These are phyloP conservation scores for Colletotrichum spaethianum DNA, from an alignment of 2,329 filamentous ascomycete genomes.

Conservation along the genomic window DNA sequence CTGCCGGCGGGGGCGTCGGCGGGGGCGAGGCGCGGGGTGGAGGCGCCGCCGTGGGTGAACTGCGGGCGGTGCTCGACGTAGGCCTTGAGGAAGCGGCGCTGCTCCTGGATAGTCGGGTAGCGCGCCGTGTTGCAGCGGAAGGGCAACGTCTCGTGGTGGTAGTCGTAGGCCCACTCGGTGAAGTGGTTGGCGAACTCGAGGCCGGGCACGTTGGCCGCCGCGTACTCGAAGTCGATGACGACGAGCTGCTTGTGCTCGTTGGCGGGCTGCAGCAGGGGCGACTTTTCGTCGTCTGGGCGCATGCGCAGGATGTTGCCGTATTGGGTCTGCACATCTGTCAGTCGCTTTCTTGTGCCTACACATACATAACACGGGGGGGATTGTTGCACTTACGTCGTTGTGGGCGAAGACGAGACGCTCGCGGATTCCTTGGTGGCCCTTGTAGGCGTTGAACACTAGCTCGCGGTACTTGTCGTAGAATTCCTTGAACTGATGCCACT, in stretches of 20 bases:
- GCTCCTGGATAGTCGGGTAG: slow-evolving; percentile 87
- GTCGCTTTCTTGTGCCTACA: neutral
- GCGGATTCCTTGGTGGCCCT: slow-evolving; percentile 75
- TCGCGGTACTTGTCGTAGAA: slow-evolving; percentile 83
- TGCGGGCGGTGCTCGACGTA: slow-evolving; percentile 88
- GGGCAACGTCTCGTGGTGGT: slow-evolving; percentile 79
- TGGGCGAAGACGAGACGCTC: slow-evolving; percentile 93
- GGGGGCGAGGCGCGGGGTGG: slow-evolving; percentile 65
- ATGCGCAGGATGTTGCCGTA: slow-evolving; percentile 95
- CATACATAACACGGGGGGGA: no score
- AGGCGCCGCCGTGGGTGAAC: slow-evolving; percentile 65
- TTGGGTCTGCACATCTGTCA: slow-evolving; percentile 77
- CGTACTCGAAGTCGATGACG: slow-evolving; percentile 99
- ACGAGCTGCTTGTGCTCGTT: slow-evolving; percentile 97
- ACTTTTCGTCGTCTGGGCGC: slow-evolving; percentile 78
- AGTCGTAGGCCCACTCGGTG: slow-evolving; percentile 98
- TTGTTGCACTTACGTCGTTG: slow-evolving; percentile 81
- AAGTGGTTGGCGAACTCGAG: slow-evolving; percentile 99
- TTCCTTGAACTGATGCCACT: slow-evolving; percentile 84
- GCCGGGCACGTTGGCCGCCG: slow-evolving; percentile 87
- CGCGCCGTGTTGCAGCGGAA: slow-evolving; percentile 76
- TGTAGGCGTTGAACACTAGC: slow-evolving; percentile 81
- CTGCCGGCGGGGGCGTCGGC: slow-evolving; percentile 53
- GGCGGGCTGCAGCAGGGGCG: slow-evolving; percentile 87
- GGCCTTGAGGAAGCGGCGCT: slow-evolving; percentile 85